Percentiles rank a stretch among this genome's conserved stretches.
phyloP scores from a whole-genome alignment of 2,329 filamentous ascomycete species.

The Fusarium aywerte region DNA sequence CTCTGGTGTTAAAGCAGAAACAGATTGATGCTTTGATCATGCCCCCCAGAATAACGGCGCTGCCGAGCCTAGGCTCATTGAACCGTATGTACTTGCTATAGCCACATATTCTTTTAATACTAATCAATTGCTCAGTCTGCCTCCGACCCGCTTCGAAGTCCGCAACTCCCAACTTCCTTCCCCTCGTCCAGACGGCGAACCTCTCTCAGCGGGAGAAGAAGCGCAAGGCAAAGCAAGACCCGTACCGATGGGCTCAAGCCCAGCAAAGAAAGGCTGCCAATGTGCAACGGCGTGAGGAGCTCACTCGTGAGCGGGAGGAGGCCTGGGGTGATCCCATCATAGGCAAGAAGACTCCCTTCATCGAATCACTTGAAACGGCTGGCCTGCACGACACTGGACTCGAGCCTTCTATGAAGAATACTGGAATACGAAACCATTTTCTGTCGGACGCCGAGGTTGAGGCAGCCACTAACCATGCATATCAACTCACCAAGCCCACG shows the following conservation, averaged over 20 bases:
- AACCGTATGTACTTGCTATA: conserved; percentile 61
- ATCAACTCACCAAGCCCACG: conserved; percentile 71
- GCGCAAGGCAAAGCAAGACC: conserved; percentile 76
- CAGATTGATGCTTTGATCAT: conserved; percentile 59
- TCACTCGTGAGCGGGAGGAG: conserved; percentile 72
- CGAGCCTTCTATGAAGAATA: conserved; percentile 42
- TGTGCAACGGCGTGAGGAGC: conserved; percentile 75
- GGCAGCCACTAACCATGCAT: conserved; percentile 73
- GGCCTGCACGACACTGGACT: conserved; percentile 61
- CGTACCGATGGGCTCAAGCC: conserved; percentile 83
- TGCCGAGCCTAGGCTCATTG: conserved; percentile 68
- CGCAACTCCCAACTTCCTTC: conserved; percentile 62
- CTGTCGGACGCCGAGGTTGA: conserved; percentile 75
- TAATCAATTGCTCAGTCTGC: conserved; percentile 62
- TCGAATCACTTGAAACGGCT: conserved; percentile 80
- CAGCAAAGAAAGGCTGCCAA: conserved; percentile 87
- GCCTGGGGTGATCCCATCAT: conserved; percentile 81
- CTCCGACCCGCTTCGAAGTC: conserved; percentile 64
- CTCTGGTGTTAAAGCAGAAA: conserved; percentile 36
- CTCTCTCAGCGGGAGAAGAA: conserved; percentile 71
- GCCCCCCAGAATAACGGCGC: conserved; percentile 73
- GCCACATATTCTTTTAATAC: conserved; percentile 16
- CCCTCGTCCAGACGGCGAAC: conserved; percentile 72
- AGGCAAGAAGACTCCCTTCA: conserved; percentile 82
- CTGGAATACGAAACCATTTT: conserved; percentile 77